Conservation (phyloP, 306 rosid species). For the Inga leiocalycina region DNA sequence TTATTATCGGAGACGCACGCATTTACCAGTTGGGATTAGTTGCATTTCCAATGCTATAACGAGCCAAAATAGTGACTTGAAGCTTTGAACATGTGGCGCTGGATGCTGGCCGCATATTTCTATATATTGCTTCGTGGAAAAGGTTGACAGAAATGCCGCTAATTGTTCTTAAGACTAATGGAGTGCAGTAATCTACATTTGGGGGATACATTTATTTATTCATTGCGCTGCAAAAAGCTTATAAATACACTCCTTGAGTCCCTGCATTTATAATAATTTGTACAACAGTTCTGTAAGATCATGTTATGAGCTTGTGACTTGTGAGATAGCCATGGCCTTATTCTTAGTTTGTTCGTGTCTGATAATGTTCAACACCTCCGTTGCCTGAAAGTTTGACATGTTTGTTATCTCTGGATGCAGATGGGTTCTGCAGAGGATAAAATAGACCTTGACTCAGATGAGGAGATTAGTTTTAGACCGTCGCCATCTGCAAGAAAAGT, state of each 20-base stretch:
- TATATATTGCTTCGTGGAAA: not conserved
- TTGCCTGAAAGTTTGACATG: not conserved
- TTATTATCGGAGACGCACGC: not conserved
- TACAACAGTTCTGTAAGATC: not conserved
- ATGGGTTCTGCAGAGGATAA: conserved; percentile 55
- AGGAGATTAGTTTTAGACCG: conserved; percentile 54
- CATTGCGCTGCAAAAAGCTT: not conserved
- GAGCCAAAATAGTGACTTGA: not conserved
- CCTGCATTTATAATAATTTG: not conserved
- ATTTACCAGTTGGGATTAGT: not conserved
- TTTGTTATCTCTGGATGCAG: conserved; percentile 24
- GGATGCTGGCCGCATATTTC: not conserved
- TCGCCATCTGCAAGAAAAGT: conserved; percentile 45
- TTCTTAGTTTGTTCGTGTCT: not conserved
- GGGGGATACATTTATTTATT: not conserved
- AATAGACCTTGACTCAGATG: conserved; percentile 55
- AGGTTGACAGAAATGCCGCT: not conserved
- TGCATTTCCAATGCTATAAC: not conserved
- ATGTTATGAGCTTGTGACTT: not conserved
- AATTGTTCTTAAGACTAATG: not conserved
- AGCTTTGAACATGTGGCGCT: not conserved
- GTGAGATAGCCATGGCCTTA: not conserved
- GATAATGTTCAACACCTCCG: not conserved
- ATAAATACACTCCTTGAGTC: not conserved
- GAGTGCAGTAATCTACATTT: not conserved